phyloP scores from a whole-genome alignment of 2,329 filamentous ascomycete species.

The Ophiostoma sp. region DNA sequence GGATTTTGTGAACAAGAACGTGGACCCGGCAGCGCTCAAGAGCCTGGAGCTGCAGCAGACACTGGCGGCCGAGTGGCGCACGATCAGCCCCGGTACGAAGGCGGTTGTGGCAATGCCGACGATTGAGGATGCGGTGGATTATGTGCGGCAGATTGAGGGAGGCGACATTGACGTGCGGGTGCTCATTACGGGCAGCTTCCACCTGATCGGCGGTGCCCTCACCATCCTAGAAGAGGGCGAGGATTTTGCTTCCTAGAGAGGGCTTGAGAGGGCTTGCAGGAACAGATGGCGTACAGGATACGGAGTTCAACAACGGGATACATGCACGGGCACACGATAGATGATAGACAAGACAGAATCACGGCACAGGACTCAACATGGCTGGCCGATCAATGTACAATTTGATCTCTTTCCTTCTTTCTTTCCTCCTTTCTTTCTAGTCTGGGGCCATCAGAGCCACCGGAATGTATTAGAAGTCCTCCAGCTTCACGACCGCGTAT shows the following conservation, averaged over 20 bases:
- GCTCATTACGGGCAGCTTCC: conserved; percentile 46
- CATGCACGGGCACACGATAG: background rate
- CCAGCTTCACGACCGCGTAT: conserved; percentile 45
- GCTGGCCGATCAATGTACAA: background rate
- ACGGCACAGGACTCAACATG: background rate
- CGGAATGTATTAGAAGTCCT: conserved; percentile 39
- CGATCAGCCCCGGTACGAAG: conserved; percentile 41
- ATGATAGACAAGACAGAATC: background rate
- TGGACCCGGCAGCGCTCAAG: conserved; percentile 46
- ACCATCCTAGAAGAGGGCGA: conserved; percentile 29
- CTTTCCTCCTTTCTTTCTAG: background rate
- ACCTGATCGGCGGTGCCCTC: conserved; percentile 41
- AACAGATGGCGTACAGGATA: background rate
- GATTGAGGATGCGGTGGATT: conserved; percentile 52
- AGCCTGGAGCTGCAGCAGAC: conserved; percentile 47
- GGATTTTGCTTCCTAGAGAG: conserved; percentile 19
- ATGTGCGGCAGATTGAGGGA: conserved; percentile 20
- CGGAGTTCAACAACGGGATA: background rate
- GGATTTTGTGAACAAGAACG: conserved; percentile 54
- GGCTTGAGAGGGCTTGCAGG: background rate
- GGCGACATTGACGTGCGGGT: conserved; percentile 25
- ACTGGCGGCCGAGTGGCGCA: conserved; percentile 47
- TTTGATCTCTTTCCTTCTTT: background rate
- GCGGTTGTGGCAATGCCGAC: conserved; percentile 46
- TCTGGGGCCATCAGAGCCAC: background rate